Evolutionary conservation across 2,329 filamentous ascomycete genomes (phyloP), one percentile per base, ranked within the genome.

Genomic region (Neopestalotiopsis rosae): DNA sequence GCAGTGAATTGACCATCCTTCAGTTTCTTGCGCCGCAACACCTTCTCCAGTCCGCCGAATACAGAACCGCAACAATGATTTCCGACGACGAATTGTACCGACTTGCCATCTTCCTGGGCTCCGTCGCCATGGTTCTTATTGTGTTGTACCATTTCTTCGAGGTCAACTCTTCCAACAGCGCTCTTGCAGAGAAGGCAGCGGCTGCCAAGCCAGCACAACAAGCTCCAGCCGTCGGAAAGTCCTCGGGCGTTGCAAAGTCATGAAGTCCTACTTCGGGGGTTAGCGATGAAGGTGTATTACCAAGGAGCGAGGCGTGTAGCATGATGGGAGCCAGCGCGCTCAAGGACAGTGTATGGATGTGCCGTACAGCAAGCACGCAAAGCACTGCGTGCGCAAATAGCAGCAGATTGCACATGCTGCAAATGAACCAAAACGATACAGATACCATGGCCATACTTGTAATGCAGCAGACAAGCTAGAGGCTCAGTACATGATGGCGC

Each of bases 101-200:
- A 71, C 89, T 99, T 38, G 95, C 96, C 81, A 91, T 98, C 80
- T 95, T 98, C 81, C 92, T 99, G 70, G 96, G 96, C 84, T 92
- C 91, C 67, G 89, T 91, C 56, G 90, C 95, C 72, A 95, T 98
- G 93, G 86, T 98, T 59, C 88, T 99, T 71, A 98, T 98, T 73
- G 90, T 99, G 38, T 83, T 97, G 34, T 98, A 99, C 83, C 94
- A 98, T 82, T 98, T 97, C 84, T 90, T 99, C 76, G 95, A 98
- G 81, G 89, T 97, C 84, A 98, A 99, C 79, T 89, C 94, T 68
- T 78, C 81, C 14, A 71, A 74, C 28, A 71, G 70, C 61, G 68
- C 72, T 28, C 72, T 74, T 58, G 69, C 71, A 61, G 72, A 78
- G 62, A 77, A 78, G 65, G 70, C 74, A 14, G 67, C 72, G 62